A percentile compares a stretch with the other conserved stretches of the same genome.
phyloP scores from a whole-genome alignment of 2,329 filamentous ascomycete species.

The Ceratocystis ficicola region DNA sequence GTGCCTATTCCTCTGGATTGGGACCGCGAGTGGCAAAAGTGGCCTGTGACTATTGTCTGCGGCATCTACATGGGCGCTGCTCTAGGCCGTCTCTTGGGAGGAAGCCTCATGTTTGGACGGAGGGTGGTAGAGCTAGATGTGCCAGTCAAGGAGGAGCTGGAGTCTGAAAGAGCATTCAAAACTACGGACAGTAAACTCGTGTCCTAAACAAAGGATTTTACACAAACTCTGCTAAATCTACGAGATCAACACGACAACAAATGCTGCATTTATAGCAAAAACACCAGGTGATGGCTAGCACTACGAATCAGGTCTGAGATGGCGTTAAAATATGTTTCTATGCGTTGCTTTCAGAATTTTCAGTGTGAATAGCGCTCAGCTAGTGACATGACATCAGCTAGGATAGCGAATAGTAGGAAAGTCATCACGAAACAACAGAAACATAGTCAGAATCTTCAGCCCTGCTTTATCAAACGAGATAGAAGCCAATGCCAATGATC shows the following conservation, averaged over 20 bases:
- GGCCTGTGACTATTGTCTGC: constrained; percentile 81
- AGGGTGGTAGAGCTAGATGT: constrained; percentile 28
- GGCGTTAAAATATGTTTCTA: neutral
- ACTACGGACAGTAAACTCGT: too few relatives aligned
- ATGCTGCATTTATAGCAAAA: neutral
- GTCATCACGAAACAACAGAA: constrained; percentile 22
- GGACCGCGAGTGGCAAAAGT: constrained; percentile 98
- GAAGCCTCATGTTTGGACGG: constrained; percentile 38
- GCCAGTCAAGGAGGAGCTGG: constrained; percentile 28
- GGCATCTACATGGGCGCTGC: constrained; percentile 72
- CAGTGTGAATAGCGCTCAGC: constrained; percentile 22
- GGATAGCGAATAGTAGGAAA: constrained; percentile 15
- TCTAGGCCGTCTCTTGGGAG: constrained; percentile 53
- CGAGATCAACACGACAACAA: neutral
- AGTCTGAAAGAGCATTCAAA: neutral
- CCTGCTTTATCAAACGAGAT: constrained; percentile 4
- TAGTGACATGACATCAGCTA: constrained; percentile 8
- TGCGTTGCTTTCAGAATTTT: constrained; percentile 23
- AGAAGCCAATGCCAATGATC: constrained; percentile 13
- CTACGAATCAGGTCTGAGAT: neutral
- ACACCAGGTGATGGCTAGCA: too few relatives aligned
- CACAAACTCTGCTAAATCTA: neutral
- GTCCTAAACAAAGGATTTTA: neutral
- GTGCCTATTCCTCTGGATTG: constrained; percentile 93
- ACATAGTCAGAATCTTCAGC: constrained; percentile 5